These are phyloP conservation scores for Cornus florida DNA, from an alignment of 148 eudicot species.

Conservation along the genomic window DNA sequence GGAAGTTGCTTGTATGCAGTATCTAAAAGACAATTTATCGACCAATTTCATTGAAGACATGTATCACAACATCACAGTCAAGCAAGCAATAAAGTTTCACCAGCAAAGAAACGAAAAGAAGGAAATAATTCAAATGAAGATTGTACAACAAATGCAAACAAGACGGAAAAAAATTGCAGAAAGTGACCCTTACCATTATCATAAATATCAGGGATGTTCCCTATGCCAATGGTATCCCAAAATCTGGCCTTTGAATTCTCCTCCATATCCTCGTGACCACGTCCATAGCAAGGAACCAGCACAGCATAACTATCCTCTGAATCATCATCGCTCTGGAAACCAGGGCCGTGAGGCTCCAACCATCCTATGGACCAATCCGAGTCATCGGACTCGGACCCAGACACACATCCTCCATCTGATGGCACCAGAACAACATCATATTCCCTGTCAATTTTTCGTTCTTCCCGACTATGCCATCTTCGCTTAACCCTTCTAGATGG, in stretches of 20 bases:
- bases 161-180: neutral
- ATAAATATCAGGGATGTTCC: conserved; percentile 23
- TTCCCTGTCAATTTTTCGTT: conserved; percentile 41
- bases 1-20: neutral
- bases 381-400: conserved; percentile 52
- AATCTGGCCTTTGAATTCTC: conserved; percentile 16
- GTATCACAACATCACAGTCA: neutral
- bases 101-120: neutral
- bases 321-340: conserved; percentile 40
- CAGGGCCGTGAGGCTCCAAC: conserved; percentile 54
- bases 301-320: conserved; percentile 49
- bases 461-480: conserved; percentile 34
- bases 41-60: neutral
- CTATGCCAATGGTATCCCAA: conserved; percentile 18
- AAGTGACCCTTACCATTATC: conserved; percentile 29
- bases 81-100: neutral
- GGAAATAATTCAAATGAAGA: neutral
- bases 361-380: conserved; percentile 58
- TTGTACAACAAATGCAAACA: neutral
- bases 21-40: neutral
- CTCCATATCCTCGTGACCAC: conserved; percentile 21
- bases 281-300: conserved; percentile 53
- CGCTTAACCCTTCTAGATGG: conserved; percentile 32
- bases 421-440: conserved; percentile 48
- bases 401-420: conserved; percentile 48